Conservation (phyloP, 129 eudicot genomes). For the Ambrosia trifida region DNA sequence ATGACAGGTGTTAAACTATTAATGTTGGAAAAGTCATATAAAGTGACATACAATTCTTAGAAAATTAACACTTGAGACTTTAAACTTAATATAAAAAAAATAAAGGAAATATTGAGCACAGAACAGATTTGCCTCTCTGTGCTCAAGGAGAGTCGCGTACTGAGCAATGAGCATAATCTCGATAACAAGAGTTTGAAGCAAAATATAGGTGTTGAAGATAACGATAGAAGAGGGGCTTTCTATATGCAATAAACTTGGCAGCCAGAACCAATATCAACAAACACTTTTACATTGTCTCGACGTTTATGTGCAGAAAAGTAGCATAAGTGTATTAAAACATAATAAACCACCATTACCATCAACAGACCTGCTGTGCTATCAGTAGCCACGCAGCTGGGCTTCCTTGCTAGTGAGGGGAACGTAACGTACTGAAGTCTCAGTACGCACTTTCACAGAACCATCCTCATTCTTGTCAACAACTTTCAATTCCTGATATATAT, state of each 20-base stretch:
- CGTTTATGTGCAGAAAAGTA: constrained; percentile 14
- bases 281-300: background rate
- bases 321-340: background rate
- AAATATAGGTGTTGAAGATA: background rate
- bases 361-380: constrained; percentile 2
- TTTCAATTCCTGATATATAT: constrained; percentile 70
- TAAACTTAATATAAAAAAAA: too few relatives aligned
- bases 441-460: constrained; percentile 61
- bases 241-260: background rate
- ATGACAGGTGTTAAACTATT: too few relatives aligned
- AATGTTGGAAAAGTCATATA: too few relatives aligned
- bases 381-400: constrained; percentile 63
- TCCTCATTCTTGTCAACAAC: constrained; percentile 81
- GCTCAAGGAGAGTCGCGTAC: too few relatives aligned
- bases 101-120: too few relatives aligned
- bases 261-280: background rate
- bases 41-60: too few relatives aligned
- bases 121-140: too few relatives aligned
- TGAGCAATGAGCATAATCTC: background rate
- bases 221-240: background rate
- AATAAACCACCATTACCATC: background rate
- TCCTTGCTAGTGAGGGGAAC: constrained; percentile 89
- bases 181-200: background rate
- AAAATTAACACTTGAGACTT: too few relatives aligned
- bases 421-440: constrained; percentile 80